Conservation (phyloP, 495 filamentous ascomycete species). For the Penicillium egyptiacum region DNA sequence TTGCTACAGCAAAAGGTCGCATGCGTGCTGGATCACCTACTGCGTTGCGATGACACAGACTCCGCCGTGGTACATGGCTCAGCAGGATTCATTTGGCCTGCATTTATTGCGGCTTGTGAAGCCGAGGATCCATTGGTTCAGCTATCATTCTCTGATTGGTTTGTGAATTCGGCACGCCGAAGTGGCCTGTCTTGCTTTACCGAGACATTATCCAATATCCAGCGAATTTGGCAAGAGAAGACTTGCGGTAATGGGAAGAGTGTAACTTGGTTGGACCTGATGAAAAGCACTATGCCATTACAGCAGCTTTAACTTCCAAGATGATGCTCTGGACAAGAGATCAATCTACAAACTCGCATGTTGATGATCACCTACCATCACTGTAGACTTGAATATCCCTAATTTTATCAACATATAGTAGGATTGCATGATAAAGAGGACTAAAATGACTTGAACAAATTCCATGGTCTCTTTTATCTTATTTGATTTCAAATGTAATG, state of each 20-base stretch:
- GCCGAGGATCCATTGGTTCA: conserved; percentile 25
- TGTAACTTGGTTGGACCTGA: conserved; percentile 24
- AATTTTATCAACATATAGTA: too few relatives aligned
- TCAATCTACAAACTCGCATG: background rate
- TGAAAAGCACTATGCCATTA: conserved; percentile 16
- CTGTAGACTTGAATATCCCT: too few relatives aligned
- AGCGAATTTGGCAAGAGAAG: conserved; percentile 24
- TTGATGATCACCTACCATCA: background rate
- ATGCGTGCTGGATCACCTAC: conserved; percentile 22
- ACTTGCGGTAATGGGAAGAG: conserved; percentile 12
- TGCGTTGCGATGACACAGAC: conserved; percentile 21
- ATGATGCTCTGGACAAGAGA: background rate
- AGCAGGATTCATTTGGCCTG: conserved; percentile 29
- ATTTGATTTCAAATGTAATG: background rate
- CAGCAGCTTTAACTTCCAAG: background rate
- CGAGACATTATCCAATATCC: conserved; percentile 15
- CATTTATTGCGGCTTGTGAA: conserved; percentile 33
- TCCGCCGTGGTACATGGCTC: conserved; percentile 23
- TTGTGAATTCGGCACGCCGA: conserved; percentile 19
- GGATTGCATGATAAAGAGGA: too few relatives aligned
- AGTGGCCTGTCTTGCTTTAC: conserved; percentile 24
- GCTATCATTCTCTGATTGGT: conserved; percentile 27
- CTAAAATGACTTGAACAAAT: too few relatives aligned
- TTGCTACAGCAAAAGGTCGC: conserved; percentile 27
- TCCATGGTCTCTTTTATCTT: too few relatives aligned